Evolutionary conservation across 176 grass and related monocot species (phyloP), one percentile per base, ranked within the genome.

Genomic region (Juncus effusus): DNA sequence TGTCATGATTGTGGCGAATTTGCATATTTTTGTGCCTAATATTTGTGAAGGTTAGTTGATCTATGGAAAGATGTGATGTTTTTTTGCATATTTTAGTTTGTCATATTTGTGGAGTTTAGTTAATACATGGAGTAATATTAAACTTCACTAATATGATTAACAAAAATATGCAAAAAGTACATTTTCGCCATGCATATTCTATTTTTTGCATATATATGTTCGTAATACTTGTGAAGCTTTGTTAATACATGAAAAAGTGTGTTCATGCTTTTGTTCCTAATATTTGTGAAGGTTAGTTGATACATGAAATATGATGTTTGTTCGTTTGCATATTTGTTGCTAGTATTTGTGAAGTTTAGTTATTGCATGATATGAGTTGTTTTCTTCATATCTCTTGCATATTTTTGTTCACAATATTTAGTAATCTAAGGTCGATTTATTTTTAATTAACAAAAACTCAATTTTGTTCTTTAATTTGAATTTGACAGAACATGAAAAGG

Each of bases 1-100:
- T 59, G 87, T 96, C 65, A 96, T 91, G 78, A 96, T 96, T 83
- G 88, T 96, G 56, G 92, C 92, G 56, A 96, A 91, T 65, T 67
- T 96, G 39, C 88, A 96, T 67, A 81, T 96, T 40, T 96, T 96
- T 65, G 79, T 91, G 72, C 92, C 92, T 42, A 88, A 88, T 71
- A 96, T 96, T 67, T 96, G 88, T 63, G 85, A 85, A 96, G 92
- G 92, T 96, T 14, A 85, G 74, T 60, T 51, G 11, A 70, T 82
- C 11, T 28, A 28, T 28, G 19, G 19, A 28, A 28, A 28, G 19
- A 28, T 28, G 19, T 28, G 19, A 28, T 28, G 19, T 28, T 28
- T 96, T 83, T 88, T 96, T 60, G 92, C 92, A 58, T 91, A n/a
- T n/a, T n/a, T n/a, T n/a, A n/a, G n/a, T n/a, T n/a, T n/a, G n/a